Percentiles rank a stretch among this genome's conserved stretches.
phyloP scores from a whole-genome alignment of 768 basidiomycete species.

The Suillus bovinus region DNA sequence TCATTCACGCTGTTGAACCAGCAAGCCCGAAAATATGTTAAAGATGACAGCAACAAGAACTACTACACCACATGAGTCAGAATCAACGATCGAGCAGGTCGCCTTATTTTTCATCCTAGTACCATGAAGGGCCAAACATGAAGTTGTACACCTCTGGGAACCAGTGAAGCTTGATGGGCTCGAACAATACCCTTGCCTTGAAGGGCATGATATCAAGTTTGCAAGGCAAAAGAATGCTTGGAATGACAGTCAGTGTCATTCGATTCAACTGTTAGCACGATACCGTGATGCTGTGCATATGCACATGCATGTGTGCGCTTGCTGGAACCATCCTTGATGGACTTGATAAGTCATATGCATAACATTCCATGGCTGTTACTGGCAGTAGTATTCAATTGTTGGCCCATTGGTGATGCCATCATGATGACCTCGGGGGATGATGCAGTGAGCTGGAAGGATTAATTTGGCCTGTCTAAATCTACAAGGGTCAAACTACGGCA shows the following conservation, averaged over 20 bases:
- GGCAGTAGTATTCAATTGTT: neutral
- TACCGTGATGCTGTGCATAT: no score
- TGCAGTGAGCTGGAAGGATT: neutral
- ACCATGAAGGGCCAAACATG: no score
- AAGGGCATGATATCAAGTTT: neutral
- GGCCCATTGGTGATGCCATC: neutral
- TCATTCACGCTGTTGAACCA: neutral
- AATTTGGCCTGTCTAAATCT: no score
- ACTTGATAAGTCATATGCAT: neutral
- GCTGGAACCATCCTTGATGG: neutral
- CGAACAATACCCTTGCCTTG: neutral
- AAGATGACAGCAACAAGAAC: neutral
- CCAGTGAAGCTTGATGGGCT: neutral
- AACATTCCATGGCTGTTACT: neutral
- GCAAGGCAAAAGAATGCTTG: neutral
- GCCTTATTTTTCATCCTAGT: no score
- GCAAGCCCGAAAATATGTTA: neutral
- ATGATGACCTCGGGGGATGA: neutral
- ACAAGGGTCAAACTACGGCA: no score
- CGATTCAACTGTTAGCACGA: no score
- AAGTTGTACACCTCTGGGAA: neutral
- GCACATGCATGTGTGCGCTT: no score
- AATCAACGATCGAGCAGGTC: neutral
- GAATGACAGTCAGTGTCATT: no score
- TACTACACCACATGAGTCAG: neutral